phyloP scores from a whole-genome alignment of 2,329 filamentous ascomycete species.

The Aspergillus sp. region DNA sequence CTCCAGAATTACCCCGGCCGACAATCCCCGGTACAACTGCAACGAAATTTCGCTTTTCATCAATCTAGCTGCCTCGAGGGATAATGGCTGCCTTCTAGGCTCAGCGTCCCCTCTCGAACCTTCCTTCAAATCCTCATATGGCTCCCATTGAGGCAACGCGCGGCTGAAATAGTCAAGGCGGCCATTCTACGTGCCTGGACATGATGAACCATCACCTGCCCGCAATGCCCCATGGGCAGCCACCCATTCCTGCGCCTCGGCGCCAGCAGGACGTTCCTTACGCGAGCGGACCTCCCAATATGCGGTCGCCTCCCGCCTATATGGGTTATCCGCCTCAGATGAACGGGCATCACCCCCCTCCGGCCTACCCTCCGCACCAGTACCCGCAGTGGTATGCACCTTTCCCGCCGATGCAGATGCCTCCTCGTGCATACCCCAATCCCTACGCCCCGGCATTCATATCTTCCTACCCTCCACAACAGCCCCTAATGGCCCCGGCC shows the following conservation, averaged over 20 bases:
- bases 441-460: slow-evolving; percentile 45
- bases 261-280: slow-evolving; percentile 49
- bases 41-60: background rate
- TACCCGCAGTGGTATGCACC: slow-evolving; percentile 49
- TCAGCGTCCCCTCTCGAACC: slow-evolving; percentile 18
- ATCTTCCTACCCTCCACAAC: slow-evolving; percentile 44
- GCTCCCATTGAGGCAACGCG: slow-evolving; percentile 42
- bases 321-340: slow-evolving; percentile 59
- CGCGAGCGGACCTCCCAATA: slow-evolving; percentile 47
- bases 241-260: slow-evolving; percentile 50
- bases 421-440: slow-evolving; percentile 40
- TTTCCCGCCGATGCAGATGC: slow-evolving; percentile 41
- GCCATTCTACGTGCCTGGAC: slow-evolving; percentile 30
- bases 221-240: slow-evolving; percentile 49
- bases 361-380: slow-evolving; percentile 44
- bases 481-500: slow-evolving; percentile 39
- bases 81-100: slow-evolving; percentile 39
- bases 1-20: slow-evolving; percentile 3
- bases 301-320: slow-evolving; percentile 60
- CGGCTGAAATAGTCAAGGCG: slow-evolving; percentile 38
- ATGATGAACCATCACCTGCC: slow-evolving; percentile 48
- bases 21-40: background rate
- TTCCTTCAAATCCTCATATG: slow-evolving; percentile 34
- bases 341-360: slow-evolving; percentile 51
- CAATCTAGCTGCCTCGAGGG: slow-evolving; percentile 16